Base-by-base conservation (phyloP, 768 basidiomycete genomes). In the Xanthoconium purpureum region DNA sequence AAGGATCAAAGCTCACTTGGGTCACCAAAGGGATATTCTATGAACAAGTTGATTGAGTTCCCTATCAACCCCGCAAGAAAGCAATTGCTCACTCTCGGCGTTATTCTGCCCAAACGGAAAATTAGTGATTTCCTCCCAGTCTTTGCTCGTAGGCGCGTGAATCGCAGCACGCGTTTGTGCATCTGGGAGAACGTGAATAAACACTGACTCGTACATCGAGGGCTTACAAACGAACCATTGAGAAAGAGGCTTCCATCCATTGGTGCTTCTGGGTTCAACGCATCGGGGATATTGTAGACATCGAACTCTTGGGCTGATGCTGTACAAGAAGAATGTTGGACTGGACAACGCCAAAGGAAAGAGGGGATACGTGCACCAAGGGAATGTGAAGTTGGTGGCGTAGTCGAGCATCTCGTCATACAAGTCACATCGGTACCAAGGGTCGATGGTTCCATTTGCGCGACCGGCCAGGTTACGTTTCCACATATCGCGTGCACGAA, bases 351-450 rank as follows among this genome's bases (percentile, higher is more conserved):
- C 38, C 11, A 24, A 32, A 35, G 13, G 14, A 15, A 20, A 5
- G 6, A 24, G 32, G 7, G 20, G 30, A 46, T 28, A 56, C 77
- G 29, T 67, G 81, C 75, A 65, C 80, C 80, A 80, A 1, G 88
- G 88, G 65, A 77, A 82, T 0, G 87, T 87, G 66, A 78, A 88
- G 64, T 89, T 89, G 56, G 83, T 47, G 8, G 87, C 84, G 64
- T 89, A 89, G 64, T 89, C 87, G 32, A 87, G 61, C 70, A 84
- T 79, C 71, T 84, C 82, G 47, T 79, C 76, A 52, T 82, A 77
- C 6, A 88, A 63, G 51, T 82, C 74, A 65, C 88, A 89, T 5
- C 79, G 78, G 57, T 85, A 85, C 79, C 76, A 80, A 18, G 82
- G 75, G 66, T 85, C 79, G 50, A 85, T 79, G 2, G 80, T 81